phyloP scores from a whole-genome alignment of 208 protist genomes.

The Trypanosoma avium region DNA sequence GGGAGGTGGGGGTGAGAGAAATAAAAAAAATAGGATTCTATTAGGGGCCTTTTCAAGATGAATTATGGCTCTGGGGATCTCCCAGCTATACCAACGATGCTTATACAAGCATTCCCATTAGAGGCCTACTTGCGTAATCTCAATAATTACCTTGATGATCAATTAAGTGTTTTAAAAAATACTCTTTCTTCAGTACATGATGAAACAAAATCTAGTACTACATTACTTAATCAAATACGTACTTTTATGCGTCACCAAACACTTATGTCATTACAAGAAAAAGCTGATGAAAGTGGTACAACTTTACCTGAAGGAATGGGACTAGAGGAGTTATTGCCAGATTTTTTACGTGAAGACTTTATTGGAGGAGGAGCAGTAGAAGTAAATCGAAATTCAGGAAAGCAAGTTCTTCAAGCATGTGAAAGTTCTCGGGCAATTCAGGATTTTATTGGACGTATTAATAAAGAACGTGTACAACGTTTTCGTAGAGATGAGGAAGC shows the following conservation, averaged over 20 bases:
- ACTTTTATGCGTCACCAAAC: conserved; percentile 23
- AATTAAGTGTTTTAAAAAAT: conserved; percentile 21
- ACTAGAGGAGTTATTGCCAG: conserved; percentile 16
- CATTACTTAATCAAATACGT: conserved; percentile 27
- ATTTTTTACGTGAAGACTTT: conserved; percentile 18
- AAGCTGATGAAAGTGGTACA: conserved; percentile 11
- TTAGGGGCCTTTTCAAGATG: too few relatives aligned
- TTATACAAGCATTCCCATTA: conserved; percentile 39
- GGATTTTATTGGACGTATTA: background rate
- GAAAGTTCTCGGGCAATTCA: background rate
- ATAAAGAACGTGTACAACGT: background rate
- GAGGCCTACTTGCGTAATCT: conserved; percentile 44
- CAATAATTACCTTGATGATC: conserved; percentile 25
- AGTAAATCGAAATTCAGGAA: too few relatives aligned
- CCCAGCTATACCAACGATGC: conserved; percentile 29
- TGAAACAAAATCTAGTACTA: conserved; percentile 15
- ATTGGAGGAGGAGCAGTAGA: background rate
- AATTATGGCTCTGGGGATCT: background rate
- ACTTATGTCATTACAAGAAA: conserved; percentile 18
- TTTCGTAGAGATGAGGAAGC: background rate
- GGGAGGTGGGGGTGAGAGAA: too few relatives aligned
- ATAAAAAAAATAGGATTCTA: too few relatives aligned
- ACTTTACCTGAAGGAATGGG: background rate
- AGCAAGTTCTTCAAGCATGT: too few relatives aligned
- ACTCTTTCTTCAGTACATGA: conserved; percentile 12